Evolutionary conservation across 1,284 basidiomycete genomes (phyloP).

Genomic region (Puccinia coronata): DNA sequence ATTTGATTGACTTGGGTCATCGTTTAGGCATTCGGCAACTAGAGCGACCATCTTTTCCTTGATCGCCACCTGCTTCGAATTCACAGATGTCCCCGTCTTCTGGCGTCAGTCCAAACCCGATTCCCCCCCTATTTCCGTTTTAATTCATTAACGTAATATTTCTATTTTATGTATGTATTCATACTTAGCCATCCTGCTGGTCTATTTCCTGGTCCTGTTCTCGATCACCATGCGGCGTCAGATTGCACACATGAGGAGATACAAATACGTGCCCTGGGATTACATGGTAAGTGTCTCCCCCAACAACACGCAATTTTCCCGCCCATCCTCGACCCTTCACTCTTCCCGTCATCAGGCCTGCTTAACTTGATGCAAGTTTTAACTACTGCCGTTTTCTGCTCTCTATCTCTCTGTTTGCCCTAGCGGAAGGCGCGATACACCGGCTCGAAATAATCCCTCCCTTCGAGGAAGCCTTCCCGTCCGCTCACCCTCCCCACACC

Average conservation of each 20-base stretch:
- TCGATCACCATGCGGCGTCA: constrained; percentile 87
- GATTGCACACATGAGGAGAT: constrained; percentile 61
- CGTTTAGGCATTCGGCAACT: constrained; percentile 85
- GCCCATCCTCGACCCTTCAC: background rate
- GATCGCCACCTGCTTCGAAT: constrained; percentile 69
- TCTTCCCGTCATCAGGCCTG: background rate
- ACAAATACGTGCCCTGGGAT: constrained; percentile 49
- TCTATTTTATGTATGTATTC: constrained; percentile 63
- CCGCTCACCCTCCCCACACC: background rate
- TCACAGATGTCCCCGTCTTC: constrained; percentile 46
- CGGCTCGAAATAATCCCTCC: constrained; percentile 21
- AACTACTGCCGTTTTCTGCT: constrained; percentile 29
- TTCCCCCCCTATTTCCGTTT: constrained; percentile 80
- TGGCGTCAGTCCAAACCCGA: constrained; percentile 66
- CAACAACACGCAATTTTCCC: background rate
- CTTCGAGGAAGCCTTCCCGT: background rate
- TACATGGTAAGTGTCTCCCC: constrained; percentile 39
- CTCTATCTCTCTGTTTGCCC: background rate
- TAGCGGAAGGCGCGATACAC: constrained; percentile 44
- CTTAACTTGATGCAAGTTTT: constrained; percentile 3
- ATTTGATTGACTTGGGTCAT: background rate
- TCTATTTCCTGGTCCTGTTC: constrained; percentile 76
- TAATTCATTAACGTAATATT: constrained; percentile 70
- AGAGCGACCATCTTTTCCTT: constrained; percentile 81
- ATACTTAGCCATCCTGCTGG: constrained; percentile 52